Evolutionary conservation across 2,329 filamentous ascomycete genomes (phyloP).

Genomic region (Fusarium hainanense): DNA sequence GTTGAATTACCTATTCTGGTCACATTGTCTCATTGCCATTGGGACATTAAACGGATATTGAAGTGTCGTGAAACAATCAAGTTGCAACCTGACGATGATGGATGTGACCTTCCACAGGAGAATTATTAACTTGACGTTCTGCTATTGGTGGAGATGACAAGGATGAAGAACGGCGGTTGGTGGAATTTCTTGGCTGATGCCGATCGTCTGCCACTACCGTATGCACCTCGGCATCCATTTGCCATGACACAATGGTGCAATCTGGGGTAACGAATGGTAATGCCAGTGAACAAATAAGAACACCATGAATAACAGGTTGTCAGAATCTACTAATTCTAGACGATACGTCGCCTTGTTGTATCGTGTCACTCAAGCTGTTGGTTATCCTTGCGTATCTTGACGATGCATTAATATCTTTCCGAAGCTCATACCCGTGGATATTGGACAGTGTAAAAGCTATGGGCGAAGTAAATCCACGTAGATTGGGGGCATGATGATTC

Average conservation of each 20-base stretch:
- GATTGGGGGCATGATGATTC: neutral
- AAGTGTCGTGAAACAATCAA: constrained; percentile 14
- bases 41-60: neutral
- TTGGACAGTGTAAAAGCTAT: no score
- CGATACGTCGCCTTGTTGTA: no score
- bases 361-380: no score
- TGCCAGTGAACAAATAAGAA: no score
- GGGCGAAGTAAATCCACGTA: no score
- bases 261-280: no score
- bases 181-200: neutral
- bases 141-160: constrained; percentile 25
- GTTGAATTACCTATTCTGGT: constrained; percentile 17
- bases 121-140: accelerated
- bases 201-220: neutral
- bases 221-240: neutral
- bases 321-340: no score
- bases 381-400: no score
- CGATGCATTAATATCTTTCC: no score
- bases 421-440: no score
- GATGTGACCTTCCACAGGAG: neutral
- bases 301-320: no score
- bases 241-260: no score
- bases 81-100: neutral
- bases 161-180: neutral
- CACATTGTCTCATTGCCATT: neutral